Evolutionary conservation across 2,329 filamentous ascomycete genomes (phyloP).

Genomic region (Cladorrhinum sp.): DNA sequence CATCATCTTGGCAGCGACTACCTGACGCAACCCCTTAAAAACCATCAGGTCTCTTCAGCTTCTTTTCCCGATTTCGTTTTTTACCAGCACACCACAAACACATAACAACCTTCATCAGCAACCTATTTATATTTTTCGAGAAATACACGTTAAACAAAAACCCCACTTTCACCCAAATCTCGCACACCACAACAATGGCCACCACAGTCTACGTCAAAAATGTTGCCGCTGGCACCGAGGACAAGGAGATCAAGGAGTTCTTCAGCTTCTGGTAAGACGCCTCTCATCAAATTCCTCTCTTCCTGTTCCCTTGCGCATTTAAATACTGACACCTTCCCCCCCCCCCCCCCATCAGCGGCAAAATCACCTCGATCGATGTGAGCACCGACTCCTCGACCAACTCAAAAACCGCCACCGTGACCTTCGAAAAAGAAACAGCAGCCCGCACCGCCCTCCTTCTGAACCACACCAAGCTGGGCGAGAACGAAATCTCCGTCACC

Average conservation of each 20-base stretch:
- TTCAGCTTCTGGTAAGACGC: constrained; percentile 84
- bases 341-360: constrained; percentile 63
- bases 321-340: too few relatives aligned
- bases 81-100: too few relatives aligned
- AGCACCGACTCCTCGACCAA: constrained; percentile 62
- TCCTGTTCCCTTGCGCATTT: constrained; percentile 5
- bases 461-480: constrained; percentile 91
- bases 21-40: neutral
- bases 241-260: constrained; percentile 93
- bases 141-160: constrained; percentile 1
- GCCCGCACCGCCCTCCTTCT: constrained; percentile 95
- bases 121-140: neutral
- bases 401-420: constrained; percentile 75
- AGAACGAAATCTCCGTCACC: constrained; percentile 75
- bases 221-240: constrained; percentile 76
- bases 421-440: constrained; percentile 94
- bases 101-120: neutral
- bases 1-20: constrained; percentile 4
- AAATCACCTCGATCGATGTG: constrained; percentile 81
- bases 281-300: neutral
- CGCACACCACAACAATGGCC: constrained; percentile 47
- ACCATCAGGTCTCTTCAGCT: neutral
- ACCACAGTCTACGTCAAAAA: constrained; percentile 83
- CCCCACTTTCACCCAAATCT: constrained; percentile 2
- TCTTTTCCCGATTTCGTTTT: neutral